Percentiles rank a stretch among this genome's conserved stretches.
These are phyloP conservation scores for Globisporangium ultimum DNA, from an alignment of 352 stramenopile genomes.

Conservation along the genomic window DNA sequence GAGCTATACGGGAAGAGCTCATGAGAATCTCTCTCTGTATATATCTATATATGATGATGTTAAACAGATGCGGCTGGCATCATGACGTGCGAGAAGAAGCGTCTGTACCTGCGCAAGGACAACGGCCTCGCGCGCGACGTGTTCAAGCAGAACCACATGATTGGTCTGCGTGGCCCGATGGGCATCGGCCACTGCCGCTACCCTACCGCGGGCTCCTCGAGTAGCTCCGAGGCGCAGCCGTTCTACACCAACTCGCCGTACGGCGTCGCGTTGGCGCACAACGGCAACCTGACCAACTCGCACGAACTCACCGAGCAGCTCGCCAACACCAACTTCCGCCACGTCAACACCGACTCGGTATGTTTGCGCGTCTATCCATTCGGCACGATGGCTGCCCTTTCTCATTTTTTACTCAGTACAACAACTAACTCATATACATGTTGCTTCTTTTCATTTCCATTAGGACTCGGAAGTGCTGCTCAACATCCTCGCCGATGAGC, in stretches of 20 bases:
- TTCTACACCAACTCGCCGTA: constrained; percentile 99
- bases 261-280: constrained; percentile 96
- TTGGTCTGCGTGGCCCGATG: constrained; percentile 93
- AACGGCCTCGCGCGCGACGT: constrained; percentile 98
- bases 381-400: no score
- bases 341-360: constrained; percentile 97
- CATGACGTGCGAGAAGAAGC: constrained; percentile 92
- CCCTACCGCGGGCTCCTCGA: constrained; percentile 93
- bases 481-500: constrained; percentile 98
- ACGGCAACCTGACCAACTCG: constrained; percentile 99
- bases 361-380: background rate
- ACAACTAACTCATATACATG: no score
- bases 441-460: background rate
- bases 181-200: constrained; percentile 98
- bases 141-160: constrained; percentile 98
- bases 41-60: background rate
- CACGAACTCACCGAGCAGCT: constrained; percentile 93
- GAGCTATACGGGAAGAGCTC: no score
- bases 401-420: background rate
- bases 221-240: constrained; percentile 92
- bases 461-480: constrained; percentile 97
- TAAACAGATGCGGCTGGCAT: constrained; percentile 90
- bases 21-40: no score
- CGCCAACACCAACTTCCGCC: constrained; percentile 89
- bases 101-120: constrained; percentile 97